Evolutionary conservation across 2,329 filamentous ascomycete species (phyloP), one percentile per base, ranked within the genome.

Genomic region (Penicillium sp.): DNA sequence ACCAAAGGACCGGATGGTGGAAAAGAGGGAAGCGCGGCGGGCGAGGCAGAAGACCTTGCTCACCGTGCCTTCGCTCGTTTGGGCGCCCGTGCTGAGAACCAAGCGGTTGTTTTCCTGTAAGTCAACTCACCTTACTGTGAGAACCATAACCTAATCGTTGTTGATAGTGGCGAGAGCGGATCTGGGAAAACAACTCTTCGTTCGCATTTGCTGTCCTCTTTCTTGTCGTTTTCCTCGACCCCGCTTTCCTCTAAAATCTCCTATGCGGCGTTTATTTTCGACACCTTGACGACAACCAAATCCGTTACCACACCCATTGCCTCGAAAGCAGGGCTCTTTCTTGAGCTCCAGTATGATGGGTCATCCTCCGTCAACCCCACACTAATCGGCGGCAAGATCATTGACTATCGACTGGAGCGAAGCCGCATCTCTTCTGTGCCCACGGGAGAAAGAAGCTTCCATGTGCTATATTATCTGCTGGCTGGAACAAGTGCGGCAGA

Each of bases 291-390:
- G 4, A 97, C 93, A 1, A 99, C 93, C 22, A 99, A 99, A 75
- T 95, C 92, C 1, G 85, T 91, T 29, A 97, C 92, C 1, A 97
- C 92, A 0, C 91, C 91, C 1, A 95, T 89, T 2, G 93, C 93
- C 25, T 97, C 92, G 42, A 97, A 97, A 71, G 87, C 93, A 10
- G 93, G 93, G 55, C 80, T 99, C 13, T 95, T 95, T 67, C 93
- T 93, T 68, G 93, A 99, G 70, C 79, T 99, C 35, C 93, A 99
- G 71, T 99, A 99, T 68, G 92, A 99, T 68, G 95, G 89, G 1
- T 83, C 89, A 0, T 86, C 90, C 0, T 87, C 86, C 0, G 85
- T 88, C 22, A 90, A 87, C 63, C 93, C 93, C 1, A 84, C 90
- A 2, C 78, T 99, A 25, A 88, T 99, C 57, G 93, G 93, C 72